phyloP scores from a whole-genome alignment of 768 basidiomycete genomes.

The Pulveroboletus sp. region DNA sequence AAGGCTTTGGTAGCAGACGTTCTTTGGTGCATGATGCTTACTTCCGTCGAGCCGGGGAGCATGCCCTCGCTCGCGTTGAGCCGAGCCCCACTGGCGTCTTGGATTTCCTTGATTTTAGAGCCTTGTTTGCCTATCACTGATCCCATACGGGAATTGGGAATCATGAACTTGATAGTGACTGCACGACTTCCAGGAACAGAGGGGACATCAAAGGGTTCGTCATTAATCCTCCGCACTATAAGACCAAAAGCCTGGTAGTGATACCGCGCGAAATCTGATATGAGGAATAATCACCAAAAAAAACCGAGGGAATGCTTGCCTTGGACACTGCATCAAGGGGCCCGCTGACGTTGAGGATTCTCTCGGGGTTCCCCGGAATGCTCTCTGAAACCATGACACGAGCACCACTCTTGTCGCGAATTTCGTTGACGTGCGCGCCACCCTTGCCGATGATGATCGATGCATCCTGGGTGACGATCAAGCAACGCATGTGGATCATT shows the following conservation, averaged over 20 bases:
- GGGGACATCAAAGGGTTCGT: constrained; percentile 97
- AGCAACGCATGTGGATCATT: constrained; percentile 94
- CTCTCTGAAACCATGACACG: constrained; percentile 97
- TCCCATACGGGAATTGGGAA: constrained; percentile 98
- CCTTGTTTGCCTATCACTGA: constrained; percentile 98
- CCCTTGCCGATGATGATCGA: constrained; percentile 98
- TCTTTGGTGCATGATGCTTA: constrained; percentile 33
- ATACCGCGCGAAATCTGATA: background rate
- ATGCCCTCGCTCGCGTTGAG: constrained; percentile 97
- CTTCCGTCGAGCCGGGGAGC: constrained; percentile 99
- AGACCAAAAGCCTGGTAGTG: constrained; percentile 86
- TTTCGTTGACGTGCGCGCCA: constrained; percentile 97
- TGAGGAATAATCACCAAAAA: background rate
- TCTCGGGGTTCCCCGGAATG: constrained; percentile 98
- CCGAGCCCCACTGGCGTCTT: constrained; percentile 95
- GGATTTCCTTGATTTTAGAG: constrained; percentile 98
- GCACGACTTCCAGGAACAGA: constrained; percentile 97
- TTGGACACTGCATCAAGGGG: constrained; percentile 98
- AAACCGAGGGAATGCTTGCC: constrained; percentile 43
- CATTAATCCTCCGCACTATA: constrained; percentile 97
- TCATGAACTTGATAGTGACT: constrained; percentile 99
- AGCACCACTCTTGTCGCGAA: constrained; percentile 95
- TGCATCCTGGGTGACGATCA: constrained; percentile 99
- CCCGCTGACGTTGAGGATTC: constrained; percentile 95
- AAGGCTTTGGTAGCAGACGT: constrained; percentile 6